Base-by-base conservation (phyloP, 305 asterid species). In the Fraxinus baroniana region DNA sequence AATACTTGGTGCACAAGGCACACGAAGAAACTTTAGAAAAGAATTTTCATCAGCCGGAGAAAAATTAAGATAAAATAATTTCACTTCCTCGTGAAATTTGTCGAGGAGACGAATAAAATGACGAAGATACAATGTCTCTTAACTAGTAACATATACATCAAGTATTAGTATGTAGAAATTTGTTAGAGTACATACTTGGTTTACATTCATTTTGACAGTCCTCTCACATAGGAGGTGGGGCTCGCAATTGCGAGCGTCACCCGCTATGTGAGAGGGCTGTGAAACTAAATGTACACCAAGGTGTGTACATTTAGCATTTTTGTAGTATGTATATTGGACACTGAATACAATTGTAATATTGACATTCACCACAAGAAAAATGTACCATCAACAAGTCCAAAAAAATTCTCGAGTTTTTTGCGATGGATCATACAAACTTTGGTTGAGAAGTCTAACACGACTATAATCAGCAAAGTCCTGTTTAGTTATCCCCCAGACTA, bases 361-460 rank as follows among this genome's bases (percentile, higher is more conserved):
- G 15, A 62, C 71, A 62, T 62, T 79, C 71, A 79, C 74, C 1
- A 41, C 24, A 32, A 79, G 83, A 32, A n/a, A 60, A 12, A 76
- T n/a, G 78, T 18, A 72, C 12, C n/a, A 52, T 17, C 8, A 18
- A 71, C 64, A 70, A 55, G 76, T 77, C 78, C 44, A 75, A 26
- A 83, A 83, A 52, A 52, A 36, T 8, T 24, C 72, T 22, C 22
- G 24, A 35, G 49, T 78, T 24, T 60, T 35, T 76, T 71, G 81
- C 80, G 39, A 74, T 28, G 41, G 55, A 49, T 75, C 74, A 72
- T 80, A 84, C 87, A 85, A 77, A 35, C n/a, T 80, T 57, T 46
- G 60, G 55, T 46, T 41, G 12, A 18, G 22, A 82, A 85, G 32
- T 52, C 62, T 60, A 66, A n/a, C 12, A 20, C 9, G 77, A 78